These are phyloP conservation scores for Lipomyces kockii DNA, from an alignment of 805 yeast genomes.

Conservation along the genomic window DNA sequence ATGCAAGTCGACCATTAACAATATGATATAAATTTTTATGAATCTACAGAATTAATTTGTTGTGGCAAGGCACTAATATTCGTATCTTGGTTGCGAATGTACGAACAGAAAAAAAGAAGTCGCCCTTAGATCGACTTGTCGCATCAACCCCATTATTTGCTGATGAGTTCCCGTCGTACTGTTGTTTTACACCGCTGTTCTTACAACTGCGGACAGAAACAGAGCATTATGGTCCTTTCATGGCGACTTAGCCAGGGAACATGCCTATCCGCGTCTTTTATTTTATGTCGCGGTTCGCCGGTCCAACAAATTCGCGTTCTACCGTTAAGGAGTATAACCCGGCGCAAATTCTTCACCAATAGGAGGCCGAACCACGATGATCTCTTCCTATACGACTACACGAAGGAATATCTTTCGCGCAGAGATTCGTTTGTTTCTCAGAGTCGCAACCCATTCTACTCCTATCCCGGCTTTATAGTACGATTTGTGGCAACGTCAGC, in stretches of 20 bases:
- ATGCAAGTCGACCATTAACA: no score
- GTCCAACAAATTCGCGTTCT: neutral
- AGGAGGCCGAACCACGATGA: neutral
- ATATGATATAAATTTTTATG: no score
- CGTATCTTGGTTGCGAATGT: neutral
- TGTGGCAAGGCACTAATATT: neutral
- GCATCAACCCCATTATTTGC: neutral
- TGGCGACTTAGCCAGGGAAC: neutral
- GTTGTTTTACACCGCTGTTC: neutral
- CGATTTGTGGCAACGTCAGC: conserved; percentile 19
- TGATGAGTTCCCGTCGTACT: no score
- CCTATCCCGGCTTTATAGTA: conserved; percentile 16
- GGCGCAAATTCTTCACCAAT: neutral
- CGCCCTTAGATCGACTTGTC: no score
- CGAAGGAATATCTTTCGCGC: neutral
- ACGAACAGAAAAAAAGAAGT: neutral
- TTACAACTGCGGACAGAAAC: neutral
- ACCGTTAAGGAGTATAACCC: neutral
- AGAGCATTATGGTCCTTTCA: neutral
- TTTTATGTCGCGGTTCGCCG: neutral
- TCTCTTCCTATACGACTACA: conserved; percentile 2
- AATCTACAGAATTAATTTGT: no score
- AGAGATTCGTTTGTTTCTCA: neutral
- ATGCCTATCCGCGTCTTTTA: neutral
- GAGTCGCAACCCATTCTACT: neutral